A percentile compares a stretch with the other conserved stretches of the same genome.
phyloP scores from a whole-genome alignment of 345 rosid genomes.

The Nephelium lappaceum region DNA sequence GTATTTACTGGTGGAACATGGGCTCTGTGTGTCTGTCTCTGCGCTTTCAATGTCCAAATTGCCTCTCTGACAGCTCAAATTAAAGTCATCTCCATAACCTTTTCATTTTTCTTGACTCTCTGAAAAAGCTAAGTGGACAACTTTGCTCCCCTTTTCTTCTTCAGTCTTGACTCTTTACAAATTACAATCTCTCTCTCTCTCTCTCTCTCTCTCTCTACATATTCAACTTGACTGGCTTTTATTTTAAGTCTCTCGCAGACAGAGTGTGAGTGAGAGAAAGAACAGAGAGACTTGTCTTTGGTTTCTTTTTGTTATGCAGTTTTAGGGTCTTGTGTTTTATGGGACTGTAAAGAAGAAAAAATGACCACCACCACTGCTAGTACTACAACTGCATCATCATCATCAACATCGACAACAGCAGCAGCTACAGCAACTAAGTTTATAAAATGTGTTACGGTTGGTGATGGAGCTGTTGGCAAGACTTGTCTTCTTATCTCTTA shows the following conservation, averaged over 20 bases:
- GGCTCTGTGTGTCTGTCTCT: background rate
- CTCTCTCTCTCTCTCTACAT: background rate
- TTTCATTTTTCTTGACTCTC: constrained; percentile 2
- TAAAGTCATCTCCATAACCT: constrained; percentile 46
- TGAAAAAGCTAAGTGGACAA: constrained; percentile 15
- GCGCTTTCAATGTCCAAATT: constrained; percentile 28
- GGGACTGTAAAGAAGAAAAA: background rate
- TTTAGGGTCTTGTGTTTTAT: background rate
- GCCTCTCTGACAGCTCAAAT: constrained; percentile 66
- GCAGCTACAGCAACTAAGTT: constrained; percentile 58
- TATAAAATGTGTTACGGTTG: constrained; percentile 91
- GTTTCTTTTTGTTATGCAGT: background rate
- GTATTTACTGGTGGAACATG: background rate
- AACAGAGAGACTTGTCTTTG: background rate
- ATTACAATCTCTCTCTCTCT: too few relatives aligned
- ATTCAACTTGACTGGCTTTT: background rate
- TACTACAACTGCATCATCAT: constrained; percentile 17
- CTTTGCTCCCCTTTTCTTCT: constrained; percentile 18
- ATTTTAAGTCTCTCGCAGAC: background rate
- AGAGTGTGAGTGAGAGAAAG: background rate
- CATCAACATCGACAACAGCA: constrained; percentile 18
- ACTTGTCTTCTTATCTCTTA: constrained; percentile 90
- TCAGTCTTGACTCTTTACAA: background rate
- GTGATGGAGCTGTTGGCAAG: constrained; percentile 95
- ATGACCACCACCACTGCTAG: constrained; percentile 9